These are phyloP conservation scores for Cladosporium sp. DNA, from an alignment of 2,329 filamentous ascomycete species.

Conservation along the genomic window DNA sequence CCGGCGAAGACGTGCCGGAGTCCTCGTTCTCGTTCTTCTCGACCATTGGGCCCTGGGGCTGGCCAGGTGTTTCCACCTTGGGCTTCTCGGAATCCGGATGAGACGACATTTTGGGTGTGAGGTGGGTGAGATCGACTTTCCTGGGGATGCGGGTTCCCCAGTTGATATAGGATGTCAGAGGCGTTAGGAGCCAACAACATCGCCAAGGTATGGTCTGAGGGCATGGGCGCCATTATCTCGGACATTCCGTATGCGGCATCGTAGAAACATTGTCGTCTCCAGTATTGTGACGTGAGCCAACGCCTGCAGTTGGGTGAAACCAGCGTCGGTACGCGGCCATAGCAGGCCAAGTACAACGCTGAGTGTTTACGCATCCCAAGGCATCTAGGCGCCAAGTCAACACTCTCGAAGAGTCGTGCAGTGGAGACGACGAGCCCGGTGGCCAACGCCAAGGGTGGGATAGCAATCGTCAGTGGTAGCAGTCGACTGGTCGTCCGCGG, in stretches of 20 bases:
- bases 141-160: constrained; percentile 12
- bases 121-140: neutral
- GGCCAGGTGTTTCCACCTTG: neutral
- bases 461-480: neutral
- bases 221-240: constrained; percentile 8
- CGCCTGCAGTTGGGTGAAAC: neutral
- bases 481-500: too few species aligned
- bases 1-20: constrained; percentile 4
- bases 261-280: constrained; percentile 11
- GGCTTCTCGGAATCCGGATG: constrained; percentile 6
- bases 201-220: constrained; percentile 8
- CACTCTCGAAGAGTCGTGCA: constrained; percentile 8
- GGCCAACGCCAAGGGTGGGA: constrained; percentile 3
- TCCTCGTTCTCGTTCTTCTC: constrained; percentile 12
- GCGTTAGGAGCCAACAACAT: neutral
- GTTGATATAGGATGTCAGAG: constrained; percentile 5
- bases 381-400: constrained; percentile 12
- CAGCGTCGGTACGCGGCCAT: constrained; percentile 1
- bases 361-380: constrained; percentile 13
- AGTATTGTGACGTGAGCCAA: constrained; percentile 13
- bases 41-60: neutral
- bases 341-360: constrained; percentile 11
- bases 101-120: constrained; percentile 6
- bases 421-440: neutral
- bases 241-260: constrained; percentile 8